A percentile compares a stretch with the other conserved stretches of the same genome.
Conservation (phyloP, 73 alveolate genomes). For the Tetrahymena elliotti region DNA sequence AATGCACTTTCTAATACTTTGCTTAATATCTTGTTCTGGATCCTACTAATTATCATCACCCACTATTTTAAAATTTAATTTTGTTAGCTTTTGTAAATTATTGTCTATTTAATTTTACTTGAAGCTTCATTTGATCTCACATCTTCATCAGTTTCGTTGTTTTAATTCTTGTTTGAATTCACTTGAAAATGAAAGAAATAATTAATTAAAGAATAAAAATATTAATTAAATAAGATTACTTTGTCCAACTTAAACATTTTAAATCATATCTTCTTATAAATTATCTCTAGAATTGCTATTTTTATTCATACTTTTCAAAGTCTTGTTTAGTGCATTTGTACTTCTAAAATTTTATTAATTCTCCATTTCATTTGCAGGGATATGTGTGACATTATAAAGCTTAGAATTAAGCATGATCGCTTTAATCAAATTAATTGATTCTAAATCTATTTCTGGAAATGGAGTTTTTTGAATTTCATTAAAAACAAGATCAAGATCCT, state of each 20-base stretch:
- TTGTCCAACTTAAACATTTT: background rate
- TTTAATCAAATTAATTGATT: background rate
- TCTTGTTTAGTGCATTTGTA: background rate
- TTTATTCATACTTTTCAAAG: background rate
- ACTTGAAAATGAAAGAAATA: background rate
- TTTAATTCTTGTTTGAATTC: background rate
- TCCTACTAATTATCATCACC: background rate
- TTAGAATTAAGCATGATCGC: background rate
- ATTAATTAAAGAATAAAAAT: background rate
- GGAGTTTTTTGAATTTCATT: background rate
- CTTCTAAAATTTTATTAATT: background rate
- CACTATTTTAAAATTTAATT: background rate
- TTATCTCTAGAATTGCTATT: background rate
- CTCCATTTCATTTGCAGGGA: background rate
- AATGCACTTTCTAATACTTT: background rate
- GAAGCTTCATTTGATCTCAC: background rate
- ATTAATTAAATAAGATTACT: too few relatives aligned
- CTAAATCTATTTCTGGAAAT: background rate
- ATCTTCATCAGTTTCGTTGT: background rate
- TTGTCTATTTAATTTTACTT: background rate
- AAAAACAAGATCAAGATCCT: background rate
- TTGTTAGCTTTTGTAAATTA: background rate
- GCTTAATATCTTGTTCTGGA: background rate
- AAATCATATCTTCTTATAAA: background rate
- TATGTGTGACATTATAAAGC: background rate